Conservation (phyloP, 2,329 filamentous ascomycete genomes). For the Daldinia eschscholtzii region DNA sequence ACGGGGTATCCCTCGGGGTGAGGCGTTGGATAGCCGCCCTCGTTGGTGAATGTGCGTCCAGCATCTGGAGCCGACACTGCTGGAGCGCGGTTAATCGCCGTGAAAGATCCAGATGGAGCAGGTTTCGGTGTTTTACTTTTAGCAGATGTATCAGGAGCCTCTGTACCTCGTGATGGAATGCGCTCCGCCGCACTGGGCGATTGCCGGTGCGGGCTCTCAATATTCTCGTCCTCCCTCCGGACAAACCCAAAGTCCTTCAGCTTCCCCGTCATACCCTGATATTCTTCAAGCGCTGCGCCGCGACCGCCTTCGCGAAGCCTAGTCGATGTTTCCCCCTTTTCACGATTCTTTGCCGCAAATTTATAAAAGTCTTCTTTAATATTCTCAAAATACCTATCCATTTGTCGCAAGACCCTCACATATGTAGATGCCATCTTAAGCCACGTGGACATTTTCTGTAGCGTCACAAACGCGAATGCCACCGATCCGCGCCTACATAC, state of each 20-base stretch:
- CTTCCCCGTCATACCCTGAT: constrained; percentile 57
- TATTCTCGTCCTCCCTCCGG: constrained; percentile 52
- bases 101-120: constrained; percentile 54
- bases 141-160: constrained; percentile 39
- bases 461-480: constrained; percentile 62
- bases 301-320: constrained; percentile 58
- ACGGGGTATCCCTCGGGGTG: constrained; percentile 41
- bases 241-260: constrained; percentile 62
- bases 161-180: constrained; percentile 48
- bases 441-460: constrained; percentile 64
- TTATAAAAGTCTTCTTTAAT: constrained; percentile 63
- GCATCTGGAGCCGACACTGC: constrained; percentile 36
- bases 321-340: constrained; percentile 49
- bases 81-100: constrained; percentile 55
- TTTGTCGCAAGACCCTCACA: constrained; percentile 64
- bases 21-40: constrained; percentile 30
- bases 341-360: constrained; percentile 48
- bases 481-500: constrained; percentile 59
- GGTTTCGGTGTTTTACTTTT: constrained; percentile 50
- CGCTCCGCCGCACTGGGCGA: constrained; percentile 52
- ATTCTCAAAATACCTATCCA: constrained; percentile 65
- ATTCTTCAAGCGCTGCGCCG: constrained; percentile 69
- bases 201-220: constrained; percentile 48
- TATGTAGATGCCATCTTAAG: constrained; percentile 70
- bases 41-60: constrained; percentile 26